Evolutionary conservation across 2,329 filamentous ascomycete species (phyloP).

Genomic region (Epichloe festucae): DNA sequence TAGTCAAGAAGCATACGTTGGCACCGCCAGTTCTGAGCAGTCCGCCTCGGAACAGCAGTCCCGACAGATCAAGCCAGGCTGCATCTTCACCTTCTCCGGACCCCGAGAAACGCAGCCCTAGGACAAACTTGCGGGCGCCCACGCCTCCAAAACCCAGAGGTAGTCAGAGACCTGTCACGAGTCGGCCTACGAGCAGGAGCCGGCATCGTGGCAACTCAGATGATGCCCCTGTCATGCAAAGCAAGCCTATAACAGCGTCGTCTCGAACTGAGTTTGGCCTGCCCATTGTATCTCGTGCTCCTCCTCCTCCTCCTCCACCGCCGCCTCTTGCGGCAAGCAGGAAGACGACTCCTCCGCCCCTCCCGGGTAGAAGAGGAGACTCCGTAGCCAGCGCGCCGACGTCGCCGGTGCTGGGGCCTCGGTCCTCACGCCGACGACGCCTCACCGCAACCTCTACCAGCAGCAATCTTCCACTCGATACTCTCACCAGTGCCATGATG

Average conservation of each 20-base stretch:
- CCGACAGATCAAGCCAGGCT: constrained; percentile 7
- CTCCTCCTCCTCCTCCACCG: constrained; percentile 1
- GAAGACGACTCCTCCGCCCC: constrained; percentile 4
- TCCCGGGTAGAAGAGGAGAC: constrained; percentile 6
- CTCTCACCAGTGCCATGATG: constrained; percentile 61
- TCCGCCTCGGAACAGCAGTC: neutral
- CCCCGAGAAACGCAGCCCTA: constrained; percentile 15
- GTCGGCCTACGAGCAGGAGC: neutral
- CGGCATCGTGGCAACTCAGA: constrained; percentile 8
- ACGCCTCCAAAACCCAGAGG: constrained; percentile 24
- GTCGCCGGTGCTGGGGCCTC: constrained; percentile 21
- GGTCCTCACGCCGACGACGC: constrained; percentile 16
- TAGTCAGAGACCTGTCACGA: constrained; percentile 9
- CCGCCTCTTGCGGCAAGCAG: no score
- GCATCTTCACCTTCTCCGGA: constrained; percentile 15
- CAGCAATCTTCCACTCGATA: constrained; percentile 41
- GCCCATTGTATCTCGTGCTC: constrained; percentile 1
- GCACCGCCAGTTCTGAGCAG: constrained; percentile 10
- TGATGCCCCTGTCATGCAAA: neutral
- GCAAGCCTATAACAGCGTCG: neutral
- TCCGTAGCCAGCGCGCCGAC: constrained; percentile 18
- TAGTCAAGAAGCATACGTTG: constrained; percentile 16
- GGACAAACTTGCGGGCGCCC: constrained; percentile 17
- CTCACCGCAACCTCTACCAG: constrained; percentile 17
- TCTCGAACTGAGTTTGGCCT: constrained; percentile 7